A percentile compares a stretch with the other conserved stretches of the same genome.
These are phyloP conservation scores for Verbascum thapsus DNA, from an alignment of 257 asterid species.

Conservation along the genomic window DNA sequence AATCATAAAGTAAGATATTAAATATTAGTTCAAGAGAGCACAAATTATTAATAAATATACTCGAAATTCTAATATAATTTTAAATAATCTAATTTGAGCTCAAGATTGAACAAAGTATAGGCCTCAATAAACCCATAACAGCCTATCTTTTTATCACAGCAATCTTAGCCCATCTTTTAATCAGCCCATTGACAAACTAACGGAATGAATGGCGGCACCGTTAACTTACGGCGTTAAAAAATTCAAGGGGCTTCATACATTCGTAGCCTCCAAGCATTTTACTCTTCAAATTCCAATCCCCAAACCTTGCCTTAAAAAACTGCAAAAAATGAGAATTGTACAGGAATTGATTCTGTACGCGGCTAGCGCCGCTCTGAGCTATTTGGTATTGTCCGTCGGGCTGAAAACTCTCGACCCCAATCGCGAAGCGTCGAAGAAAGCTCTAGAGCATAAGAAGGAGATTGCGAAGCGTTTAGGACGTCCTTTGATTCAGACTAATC, in stretches of 20 bases:
- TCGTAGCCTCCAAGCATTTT: slow-evolving; percentile 18
- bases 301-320: too few species aligned
- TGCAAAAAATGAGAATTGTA: slow-evolving; percentile 58
- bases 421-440: slow-evolving; percentile 77
- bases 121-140: too few species aligned
- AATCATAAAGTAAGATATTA: too few species aligned
- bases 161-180: not conserved
- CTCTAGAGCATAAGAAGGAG: slow-evolving; percentile 83
- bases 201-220: not conserved
- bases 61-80: too few species aligned
- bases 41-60: too few species aligned
- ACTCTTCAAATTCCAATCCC: slow-evolving; percentile 22
- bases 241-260: too few species aligned
- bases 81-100: too few species aligned
- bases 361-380: slow-evolving; percentile 89
- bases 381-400: slow-evolving; percentile 74
- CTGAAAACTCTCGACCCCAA: slow-evolving; percentile 80
- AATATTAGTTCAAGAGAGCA: too few species aligned
- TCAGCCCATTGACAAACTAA: slow-evolving; percentile 10
- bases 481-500: slow-evolving; percentile 73
- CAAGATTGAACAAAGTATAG: too few species aligned
- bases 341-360: slow-evolving; percentile 73
- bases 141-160: too few species aligned
- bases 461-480: slow-evolving; percentile 89
- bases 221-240: too few species aligned